Percentiles rank a stretch among this genome's conserved stretches.
Evolutionary conservation across 148 eudicot species (phyloP).

Genomic region (Spergularia marina): DNA sequence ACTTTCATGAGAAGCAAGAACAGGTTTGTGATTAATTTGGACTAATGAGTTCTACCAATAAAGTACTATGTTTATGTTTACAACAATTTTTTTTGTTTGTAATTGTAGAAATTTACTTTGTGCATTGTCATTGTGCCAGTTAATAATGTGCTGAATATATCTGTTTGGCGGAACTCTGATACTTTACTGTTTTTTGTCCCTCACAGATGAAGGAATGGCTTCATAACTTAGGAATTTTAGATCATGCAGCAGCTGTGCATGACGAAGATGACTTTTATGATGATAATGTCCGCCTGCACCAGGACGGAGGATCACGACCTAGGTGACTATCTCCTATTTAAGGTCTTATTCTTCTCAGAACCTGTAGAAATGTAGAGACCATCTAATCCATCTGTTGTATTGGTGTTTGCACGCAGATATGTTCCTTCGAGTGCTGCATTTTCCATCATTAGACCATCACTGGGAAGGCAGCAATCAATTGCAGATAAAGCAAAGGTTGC

Average conservation of each 20-base stretch:
- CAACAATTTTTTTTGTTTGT: too few relatives aligned
- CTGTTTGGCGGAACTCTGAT: not conserved
- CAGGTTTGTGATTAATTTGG: slow-evolving; percentile 47
- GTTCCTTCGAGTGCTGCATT: slow-evolving; percentile 49
- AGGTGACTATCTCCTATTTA: slow-evolving; percentile 26
- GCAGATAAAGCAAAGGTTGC: slow-evolving; percentile 48
- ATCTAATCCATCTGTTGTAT: not conserved
- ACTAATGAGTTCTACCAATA: not conserved
- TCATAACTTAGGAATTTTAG: slow-evolving; percentile 39
- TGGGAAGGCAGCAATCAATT: slow-evolving; percentile 41
- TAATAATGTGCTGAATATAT: not conserved
- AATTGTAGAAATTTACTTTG: not conserved
- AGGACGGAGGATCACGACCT: slow-evolving; percentile 34
- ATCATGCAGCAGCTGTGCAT: slow-evolving; percentile 36
- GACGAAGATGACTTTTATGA: slow-evolving; percentile 47
- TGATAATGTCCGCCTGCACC: slow-evolving; percentile 32
- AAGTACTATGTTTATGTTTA: too few relatives aligned
- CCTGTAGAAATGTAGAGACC: not conserved
- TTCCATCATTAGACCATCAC: slow-evolving; percentile 38
- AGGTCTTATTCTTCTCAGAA: slow-evolving; percentile 5
- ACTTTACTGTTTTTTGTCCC: not conserved
- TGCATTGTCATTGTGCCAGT: not conserved
- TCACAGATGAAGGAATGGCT: slow-evolving; percentile 51
- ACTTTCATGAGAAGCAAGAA: slow-evolving; percentile 88
- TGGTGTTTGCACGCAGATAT: slow-evolving; percentile 27